Percentiles rank a stretch among this genome's conserved stretches.
Conservation (phyloP, 2,329 filamentous ascomycete genomes). For the Aureobasidium sp. region DNA sequence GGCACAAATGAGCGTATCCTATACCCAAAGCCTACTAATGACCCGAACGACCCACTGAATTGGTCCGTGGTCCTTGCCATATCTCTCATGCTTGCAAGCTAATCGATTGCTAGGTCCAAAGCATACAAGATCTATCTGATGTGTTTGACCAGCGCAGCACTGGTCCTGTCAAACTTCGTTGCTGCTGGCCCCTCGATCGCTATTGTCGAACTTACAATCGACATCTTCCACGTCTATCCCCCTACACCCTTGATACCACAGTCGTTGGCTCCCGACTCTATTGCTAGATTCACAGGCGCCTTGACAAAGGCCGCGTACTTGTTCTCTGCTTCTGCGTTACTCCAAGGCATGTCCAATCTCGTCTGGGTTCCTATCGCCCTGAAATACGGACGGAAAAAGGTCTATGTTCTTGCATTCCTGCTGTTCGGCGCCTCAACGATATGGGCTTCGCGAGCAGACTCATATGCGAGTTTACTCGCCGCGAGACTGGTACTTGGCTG, state of each 20-base stretch:
- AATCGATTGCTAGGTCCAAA: constrained; percentile 23
- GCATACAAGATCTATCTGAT: constrained; percentile 47
- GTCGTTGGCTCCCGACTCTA: too few species aligned
- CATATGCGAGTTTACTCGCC: constrained; percentile 29
- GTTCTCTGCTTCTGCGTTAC: not conserved
- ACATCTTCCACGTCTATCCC: constrained; percentile 29
- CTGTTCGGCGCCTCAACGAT: not conserved
- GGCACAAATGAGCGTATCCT: not conserved
- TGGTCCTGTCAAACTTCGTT: constrained; percentile 52
- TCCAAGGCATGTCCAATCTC: not conserved
- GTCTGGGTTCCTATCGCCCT: not conserved
- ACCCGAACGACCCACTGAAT: not conserved
- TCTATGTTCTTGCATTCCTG: not conserved
- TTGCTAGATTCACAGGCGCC: not conserved
- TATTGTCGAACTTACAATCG: constrained; percentile 40
- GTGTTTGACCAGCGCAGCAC: constrained; percentile 44
- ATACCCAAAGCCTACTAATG: not conserved
- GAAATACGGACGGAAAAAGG: not conserved
- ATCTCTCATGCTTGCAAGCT: not conserved
- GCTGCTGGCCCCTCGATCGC: constrained; percentile 50
- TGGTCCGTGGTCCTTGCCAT: not conserved
- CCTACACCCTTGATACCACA: not conserved
- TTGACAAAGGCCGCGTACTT: not conserved
- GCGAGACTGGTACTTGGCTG: constrained; percentile 48
- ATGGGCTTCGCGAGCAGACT: constrained; percentile 1